Percentiles rank a stretch among this genome's conserved stretches.
Conservation (phyloP, 2,329 filamentous ascomycete genomes). For the Neurospora sp. region DNA sequence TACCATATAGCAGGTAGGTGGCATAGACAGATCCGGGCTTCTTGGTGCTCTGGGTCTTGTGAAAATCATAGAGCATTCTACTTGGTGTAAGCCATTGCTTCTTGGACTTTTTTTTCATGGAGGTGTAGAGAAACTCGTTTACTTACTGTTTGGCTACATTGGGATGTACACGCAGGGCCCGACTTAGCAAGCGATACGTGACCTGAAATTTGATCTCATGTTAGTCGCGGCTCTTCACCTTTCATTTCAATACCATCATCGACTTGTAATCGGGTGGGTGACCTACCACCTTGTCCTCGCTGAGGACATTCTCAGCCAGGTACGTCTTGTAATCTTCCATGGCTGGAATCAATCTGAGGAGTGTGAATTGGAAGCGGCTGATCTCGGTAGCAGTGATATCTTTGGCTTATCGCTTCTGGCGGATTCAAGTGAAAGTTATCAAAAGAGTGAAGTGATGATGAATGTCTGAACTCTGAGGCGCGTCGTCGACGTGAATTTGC, state of each 20-base stretch:
- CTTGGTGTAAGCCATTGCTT: slow-evolving; percentile 3
- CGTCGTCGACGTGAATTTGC: background rate
- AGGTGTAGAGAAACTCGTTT: background rate
- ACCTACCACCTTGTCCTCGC: slow-evolving; percentile 62
- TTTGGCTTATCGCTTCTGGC: background rate
- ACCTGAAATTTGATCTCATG: slow-evolving; percentile 42
- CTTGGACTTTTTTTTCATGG: background rate
- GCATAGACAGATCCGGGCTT: slow-evolving; percentile 70
- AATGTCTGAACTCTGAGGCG: background rate
- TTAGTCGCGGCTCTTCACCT: background rate
- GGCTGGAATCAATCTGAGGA: background rate
- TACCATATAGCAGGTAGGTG: slow-evolving; percentile 80
- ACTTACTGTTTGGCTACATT: slow-evolving; percentile 80
- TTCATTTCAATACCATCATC: background rate
- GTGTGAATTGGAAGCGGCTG: background rate
- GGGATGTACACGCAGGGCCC: slow-evolving; percentile 72
- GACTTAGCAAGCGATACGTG: slow-evolving; percentile 77
- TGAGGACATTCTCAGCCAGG: slow-evolving; percentile 65
- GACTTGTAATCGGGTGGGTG: slow-evolving; percentile 2
- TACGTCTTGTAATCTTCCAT: slow-evolving; percentile 61
- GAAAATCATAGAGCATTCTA: slow-evolving; percentile 82
- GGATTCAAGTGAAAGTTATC: background rate
- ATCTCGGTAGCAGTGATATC: background rate
- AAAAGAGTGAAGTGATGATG: background rate
- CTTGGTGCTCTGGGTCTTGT: slow-evolving; percentile 65